Conservation (phyloP, 2,329 filamentous ascomycete genomes). For the Phialocephala subalpina region DNA sequence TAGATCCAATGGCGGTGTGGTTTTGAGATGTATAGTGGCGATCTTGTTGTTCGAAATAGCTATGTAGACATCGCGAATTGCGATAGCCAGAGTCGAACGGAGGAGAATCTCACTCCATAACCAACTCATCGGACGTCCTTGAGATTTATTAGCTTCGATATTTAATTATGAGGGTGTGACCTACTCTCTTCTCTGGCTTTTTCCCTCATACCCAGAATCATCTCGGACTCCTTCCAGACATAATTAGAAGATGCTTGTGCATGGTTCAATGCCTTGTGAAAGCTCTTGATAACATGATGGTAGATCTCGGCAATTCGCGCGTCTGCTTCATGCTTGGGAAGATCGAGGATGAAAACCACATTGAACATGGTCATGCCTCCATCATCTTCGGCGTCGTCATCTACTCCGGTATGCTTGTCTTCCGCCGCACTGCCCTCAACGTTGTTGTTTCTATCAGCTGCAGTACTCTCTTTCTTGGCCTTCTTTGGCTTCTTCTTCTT, state of each 20-base stretch:
- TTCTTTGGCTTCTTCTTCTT: slow-evolving; percentile 61
- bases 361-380: slow-evolving; percentile 92
- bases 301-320: slow-evolving; percentile 81
- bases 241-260: slow-evolving; percentile 91
- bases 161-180: slow-evolving; percentile 25
- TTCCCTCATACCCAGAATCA: slow-evolving; percentile 82
- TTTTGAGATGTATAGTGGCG: slow-evolving; percentile 78
- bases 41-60: slow-evolving; percentile 86
- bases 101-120: slow-evolving; percentile 77
- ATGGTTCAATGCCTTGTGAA: slow-evolving; percentile 91
- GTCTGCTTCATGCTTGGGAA: slow-evolving; percentile 80
- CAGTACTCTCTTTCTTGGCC: slow-evolving; percentile 45
- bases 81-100: slow-evolving; percentile 80
- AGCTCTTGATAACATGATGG: slow-evolving; percentile 87
- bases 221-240: slow-evolving; percentile 89
- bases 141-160: slow-evolving; percentile 21
- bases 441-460: slow-evolving; percentile 22
- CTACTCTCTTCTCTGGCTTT: slow-evolving; percentile 74
- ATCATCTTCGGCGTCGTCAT: slow-evolving; percentile 38
- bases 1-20: slow-evolving; percentile 64
- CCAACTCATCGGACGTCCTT: slow-evolving; percentile 59
- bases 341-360: slow-evolving; percentile 89
- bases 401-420: neutral
- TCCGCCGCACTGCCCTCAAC: slow-evolving; percentile 15
- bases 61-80: slow-evolving; percentile 82